Evolutionary conservation across 129 eudicot genomes (phyloP).

Genomic region (Artemisia tridentata): DNA sequence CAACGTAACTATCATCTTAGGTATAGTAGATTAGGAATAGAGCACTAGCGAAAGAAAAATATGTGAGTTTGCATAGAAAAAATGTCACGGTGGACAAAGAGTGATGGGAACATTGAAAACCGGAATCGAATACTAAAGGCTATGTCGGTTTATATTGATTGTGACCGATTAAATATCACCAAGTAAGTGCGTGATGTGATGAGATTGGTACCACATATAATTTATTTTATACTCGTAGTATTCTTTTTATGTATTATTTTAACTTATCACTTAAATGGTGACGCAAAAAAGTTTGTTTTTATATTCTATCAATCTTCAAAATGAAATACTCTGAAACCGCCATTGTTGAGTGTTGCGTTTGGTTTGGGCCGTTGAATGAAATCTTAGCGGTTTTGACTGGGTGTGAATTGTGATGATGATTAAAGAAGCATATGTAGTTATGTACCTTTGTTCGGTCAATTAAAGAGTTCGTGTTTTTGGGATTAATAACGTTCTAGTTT

Average conservation of each 20-base stretch:
- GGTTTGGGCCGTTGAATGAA: too few species aligned
- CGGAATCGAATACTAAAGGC: slow-evolving; percentile 22
- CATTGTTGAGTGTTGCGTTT: too few species aligned
- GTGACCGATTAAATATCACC: slow-evolving; percentile 15
- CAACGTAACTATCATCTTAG: too few species aligned
- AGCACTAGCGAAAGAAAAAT: not conserved
- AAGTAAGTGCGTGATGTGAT: not conserved
- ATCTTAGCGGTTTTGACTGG: too few species aligned
- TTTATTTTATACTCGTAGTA: not conserved
- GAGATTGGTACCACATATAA: not conserved
- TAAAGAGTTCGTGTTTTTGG: too few species aligned
- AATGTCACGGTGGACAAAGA: slow-evolving; percentile 19
- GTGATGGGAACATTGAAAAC: slow-evolving; percentile 4
- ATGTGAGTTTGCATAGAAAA: not conserved
- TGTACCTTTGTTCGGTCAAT: too few species aligned
- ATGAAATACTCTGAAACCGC: too few species aligned
- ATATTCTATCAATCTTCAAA: not conserved
- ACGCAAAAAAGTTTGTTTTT: not conserved
- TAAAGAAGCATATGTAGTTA: too few species aligned
- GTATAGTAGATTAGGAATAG: not conserved
- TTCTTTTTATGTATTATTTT: not conserved
- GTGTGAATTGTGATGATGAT: too few species aligned
- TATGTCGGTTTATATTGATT: slow-evolving; percentile 22
- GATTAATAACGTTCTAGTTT: too few species aligned
- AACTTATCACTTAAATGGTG: not conserved